Evolutionary conservation across 129 eudicot genomes (phyloP), one percentile per base, ranked within the genome.

Genomic region (Rutidosis leptorrhynchoides): DNA sequence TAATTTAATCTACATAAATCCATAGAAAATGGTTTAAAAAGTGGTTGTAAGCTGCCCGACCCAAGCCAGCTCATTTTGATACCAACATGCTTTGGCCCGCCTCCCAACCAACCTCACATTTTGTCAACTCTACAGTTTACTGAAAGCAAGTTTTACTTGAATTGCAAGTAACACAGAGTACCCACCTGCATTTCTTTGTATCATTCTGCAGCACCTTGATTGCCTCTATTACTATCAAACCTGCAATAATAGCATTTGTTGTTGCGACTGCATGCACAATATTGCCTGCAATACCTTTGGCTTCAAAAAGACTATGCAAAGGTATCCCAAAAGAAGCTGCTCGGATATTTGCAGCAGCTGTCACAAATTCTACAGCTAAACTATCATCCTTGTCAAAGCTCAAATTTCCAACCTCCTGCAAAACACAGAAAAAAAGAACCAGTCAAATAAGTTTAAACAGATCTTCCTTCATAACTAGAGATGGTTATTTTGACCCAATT

Each of bases 201-300:
- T 85, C 92, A 75, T 89, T 80, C 56, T 74, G 87, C 48, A 93
- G 84, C 78, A 93, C 95, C 81, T 89, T 93, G 57, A 88, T 86
- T 53, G 98, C 96, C 83, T 93, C 96, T 15, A 88, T 86, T 58
- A 93, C 98, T 72, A 93, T 93, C 79, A 93, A 77, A 24, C 98
- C 98, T 76, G 96, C 89, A 82, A 93, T 77, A 19, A 86, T 82
- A 35, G 98, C 98, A 86, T 93, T 93, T 78, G 98, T 93, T 33
- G 96, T 93, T 60, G 98, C 98, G 76, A 93, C 99, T 74, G 99
- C 99, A 84, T 93, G 99, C 67, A 93, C 90, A 53, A 93, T 93
- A 76, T 93, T 88, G 24, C 98, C 96, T 67, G 96, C 99, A 62
- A 93, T 84, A 74, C 96, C 99, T 77, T 89, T 93, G 9, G 99